Percentiles rank a stretch among this genome's conserved stretches.
These are phyloP conservation scores for Arabis hirsuta DNA, from an alignment of 345 rosid genomes.

Conservation along the genomic window DNA sequence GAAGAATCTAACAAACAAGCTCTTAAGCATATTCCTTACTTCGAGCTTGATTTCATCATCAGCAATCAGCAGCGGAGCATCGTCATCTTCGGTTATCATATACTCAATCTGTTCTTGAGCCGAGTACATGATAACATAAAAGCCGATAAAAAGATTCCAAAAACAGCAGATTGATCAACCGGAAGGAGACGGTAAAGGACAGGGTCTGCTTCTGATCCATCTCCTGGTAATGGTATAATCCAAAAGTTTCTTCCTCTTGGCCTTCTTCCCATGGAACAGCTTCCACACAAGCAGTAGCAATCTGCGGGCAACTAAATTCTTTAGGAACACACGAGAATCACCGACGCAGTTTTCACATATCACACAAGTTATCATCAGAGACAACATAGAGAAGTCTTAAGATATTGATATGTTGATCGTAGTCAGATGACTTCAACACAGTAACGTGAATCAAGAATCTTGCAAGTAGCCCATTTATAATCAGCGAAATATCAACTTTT, in stretches of 20 bases:
- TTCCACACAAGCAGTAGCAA: slow-evolving; percentile 80
- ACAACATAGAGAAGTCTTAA: slow-evolving; percentile 70
- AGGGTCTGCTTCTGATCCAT: slow-evolving; percentile 68
- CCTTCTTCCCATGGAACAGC: slow-evolving; percentile 97
- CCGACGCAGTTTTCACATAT: slow-evolving; percentile 76
- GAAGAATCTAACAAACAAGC: slow-evolving; percentile 57
- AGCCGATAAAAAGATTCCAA: slow-evolving; percentile 61
- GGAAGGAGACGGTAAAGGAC: slow-evolving; percentile 86
- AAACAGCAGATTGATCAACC: slow-evolving; percentile 59
- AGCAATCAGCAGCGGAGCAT: slow-evolving; percentile 66
- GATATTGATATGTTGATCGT: slow-evolving; percentile 75
- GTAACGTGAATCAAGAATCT: slow-evolving; percentile 85
- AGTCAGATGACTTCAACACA: slow-evolving; percentile 86
- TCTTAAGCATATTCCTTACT: slow-evolving; percentile 61
- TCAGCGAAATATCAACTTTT: slow-evolving; percentile 84
- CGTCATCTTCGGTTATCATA: slow-evolving; percentile 92
- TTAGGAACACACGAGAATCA: slow-evolving; percentile 76
- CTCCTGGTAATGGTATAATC: slow-evolving; percentile 51
- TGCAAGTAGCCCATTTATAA: slow-evolving; percentile 90
- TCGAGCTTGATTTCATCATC: slow-evolving; percentile 63
- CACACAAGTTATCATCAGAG: slow-evolving; percentile 59
- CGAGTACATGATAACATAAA: slow-evolving; percentile 66
- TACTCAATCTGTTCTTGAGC: slow-evolving; percentile 91
- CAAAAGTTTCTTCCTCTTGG: slow-evolving; percentile 86
- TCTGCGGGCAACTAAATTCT: slow-evolving; percentile 63